These are phyloP conservation scores for Royoungia palumana DNA, from an alignment of 768 basidiomycete genomes.

Conservation along the genomic window DNA sequence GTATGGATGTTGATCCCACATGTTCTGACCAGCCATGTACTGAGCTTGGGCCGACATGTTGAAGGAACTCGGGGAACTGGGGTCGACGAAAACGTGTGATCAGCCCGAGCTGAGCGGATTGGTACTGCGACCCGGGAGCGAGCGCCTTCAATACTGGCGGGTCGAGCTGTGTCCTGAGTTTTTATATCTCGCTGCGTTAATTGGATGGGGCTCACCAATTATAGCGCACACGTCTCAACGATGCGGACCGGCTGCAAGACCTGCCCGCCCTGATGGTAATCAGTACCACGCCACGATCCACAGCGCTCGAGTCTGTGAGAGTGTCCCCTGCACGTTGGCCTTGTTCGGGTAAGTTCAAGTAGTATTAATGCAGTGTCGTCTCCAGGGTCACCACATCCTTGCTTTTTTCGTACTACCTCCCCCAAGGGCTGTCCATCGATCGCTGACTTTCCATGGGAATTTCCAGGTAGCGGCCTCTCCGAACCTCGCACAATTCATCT, in stretches of 20 bases:
- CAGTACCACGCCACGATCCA: too few species aligned
- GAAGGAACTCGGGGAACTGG: too few species aligned
- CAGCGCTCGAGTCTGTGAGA: neutral
- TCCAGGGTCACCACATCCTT: too few species aligned
- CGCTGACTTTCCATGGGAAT: too few species aligned
- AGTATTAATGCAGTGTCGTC: too few species aligned
- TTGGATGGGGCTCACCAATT: neutral
- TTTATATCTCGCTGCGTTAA: constrained; percentile 12
- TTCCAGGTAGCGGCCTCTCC: too few species aligned
- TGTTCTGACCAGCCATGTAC: neutral
- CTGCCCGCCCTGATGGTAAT: constrained; percentile 2
- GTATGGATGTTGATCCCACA: constrained; percentile 21
- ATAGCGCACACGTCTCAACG: neutral
- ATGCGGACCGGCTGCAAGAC: constrained; percentile 9
- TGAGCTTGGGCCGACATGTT: constrained; percentile 27
- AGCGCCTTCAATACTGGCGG: too few species aligned
- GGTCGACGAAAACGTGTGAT: neutral
- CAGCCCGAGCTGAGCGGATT: constrained; percentile 3
- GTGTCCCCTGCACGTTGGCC: neutral
- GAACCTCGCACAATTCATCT: too few species aligned
- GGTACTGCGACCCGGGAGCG: neutral
- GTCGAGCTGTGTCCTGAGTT: neutral
- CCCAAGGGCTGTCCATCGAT: neutral
- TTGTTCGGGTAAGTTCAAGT: too few species aligned
- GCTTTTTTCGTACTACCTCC: neutral